phyloP scores from a whole-genome alignment of 352 stramenopile species.

The Globisporangium canariense region DNA sequence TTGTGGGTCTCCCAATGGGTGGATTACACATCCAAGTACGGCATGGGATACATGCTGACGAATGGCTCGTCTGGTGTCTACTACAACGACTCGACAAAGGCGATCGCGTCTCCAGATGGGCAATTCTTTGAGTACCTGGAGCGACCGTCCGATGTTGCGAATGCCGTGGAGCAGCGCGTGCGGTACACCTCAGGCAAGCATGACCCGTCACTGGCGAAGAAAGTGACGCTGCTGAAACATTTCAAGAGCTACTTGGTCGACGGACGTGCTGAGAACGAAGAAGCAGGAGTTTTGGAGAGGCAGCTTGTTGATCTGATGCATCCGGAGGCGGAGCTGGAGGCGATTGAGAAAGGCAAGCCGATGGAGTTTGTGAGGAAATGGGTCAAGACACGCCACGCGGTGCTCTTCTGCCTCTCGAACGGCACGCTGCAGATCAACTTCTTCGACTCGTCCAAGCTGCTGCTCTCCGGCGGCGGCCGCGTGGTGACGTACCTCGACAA shows the following conservation, averaged over 20 bases:
- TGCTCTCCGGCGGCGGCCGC: conserved; percentile 90
- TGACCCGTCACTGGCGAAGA: conserved; percentile 92
- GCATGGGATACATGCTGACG: conserved; percentile 97
- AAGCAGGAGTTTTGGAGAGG: conserved; percentile 38
- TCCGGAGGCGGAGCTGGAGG: conserved; percentile 18
- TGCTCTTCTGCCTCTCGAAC: conserved; percentile 97
- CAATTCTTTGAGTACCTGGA: conserved; percentile 96
- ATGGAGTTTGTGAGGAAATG: conserved; percentile 98
- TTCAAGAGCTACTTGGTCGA: conserved; percentile 97
- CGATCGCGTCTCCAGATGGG: conserved; percentile 88
- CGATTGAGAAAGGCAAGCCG: conserved; percentile 26
- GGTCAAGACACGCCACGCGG: conserved; percentile 97
- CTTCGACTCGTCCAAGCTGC: conserved; percentile 95
- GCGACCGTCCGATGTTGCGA: conserved; percentile 53
- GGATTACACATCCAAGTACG: conserved; percentile 99
- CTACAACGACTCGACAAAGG: conserved; percentile 99
- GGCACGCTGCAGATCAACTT: conserved; percentile 95
- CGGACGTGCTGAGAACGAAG: conserved; percentile 50
- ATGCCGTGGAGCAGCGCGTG: conserved; percentile 29
- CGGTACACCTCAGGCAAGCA: conserved; percentile 61
- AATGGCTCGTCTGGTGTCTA: conserved; percentile 95
- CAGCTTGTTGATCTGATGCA: conserved; percentile 33
- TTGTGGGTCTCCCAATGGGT: conserved; percentile 97
- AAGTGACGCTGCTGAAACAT: conserved; percentile 97
- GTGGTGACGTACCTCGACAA: conserved; percentile 90